Conservation (phyloP, 1,284 basidiomycete genomes). For the Papiliotrema laurentii region DNA sequence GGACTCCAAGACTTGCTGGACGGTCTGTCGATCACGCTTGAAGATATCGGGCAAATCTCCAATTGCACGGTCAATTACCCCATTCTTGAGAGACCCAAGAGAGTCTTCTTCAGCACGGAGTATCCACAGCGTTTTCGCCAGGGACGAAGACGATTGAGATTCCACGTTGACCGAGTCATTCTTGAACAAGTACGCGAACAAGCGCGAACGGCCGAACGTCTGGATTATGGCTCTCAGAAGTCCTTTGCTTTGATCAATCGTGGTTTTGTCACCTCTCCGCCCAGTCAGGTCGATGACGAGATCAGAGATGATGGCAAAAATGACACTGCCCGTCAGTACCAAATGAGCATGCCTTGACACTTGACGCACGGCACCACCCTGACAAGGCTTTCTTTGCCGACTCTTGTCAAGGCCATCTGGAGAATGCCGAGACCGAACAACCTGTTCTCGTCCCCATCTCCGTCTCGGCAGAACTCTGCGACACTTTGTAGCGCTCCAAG, state of each 20-base stretch:
- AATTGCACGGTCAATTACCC: slow-evolving; percentile 9
- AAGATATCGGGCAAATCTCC: slow-evolving; percentile 25
- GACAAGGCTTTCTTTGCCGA: slow-evolving; percentile 25
- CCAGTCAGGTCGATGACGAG: slow-evolving; percentile 11
- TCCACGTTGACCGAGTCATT: neutral
- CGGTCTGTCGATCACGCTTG: slow-evolving; percentile 18
- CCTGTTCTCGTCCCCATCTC: slow-evolving; percentile 25
- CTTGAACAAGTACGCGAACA: slow-evolving; percentile 32
- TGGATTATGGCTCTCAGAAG: slow-evolving; percentile 18
- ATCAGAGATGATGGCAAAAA: slow-evolving; percentile 22
- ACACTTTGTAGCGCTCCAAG: slow-evolving; percentile 24
- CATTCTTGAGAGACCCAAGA: neutral
- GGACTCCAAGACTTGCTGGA: slow-evolving; percentile 24
- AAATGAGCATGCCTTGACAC: neutral
- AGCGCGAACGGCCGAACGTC: slow-evolving; percentile 26
- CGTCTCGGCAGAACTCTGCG: slow-evolving; percentile 20
- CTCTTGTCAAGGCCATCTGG: slow-evolving; percentile 23
- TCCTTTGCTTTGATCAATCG: slow-evolving; percentile 12
- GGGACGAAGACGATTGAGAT: neutral
- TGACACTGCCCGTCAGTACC: slow-evolving; percentile 6
- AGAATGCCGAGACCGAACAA: slow-evolving; percentile 31
- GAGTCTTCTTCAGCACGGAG: slow-evolving; percentile 9
- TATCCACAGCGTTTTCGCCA: slow-evolving; percentile 12
- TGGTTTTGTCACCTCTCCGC: slow-evolving; percentile 2
- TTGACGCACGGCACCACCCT: slow-evolving; percentile 20